Conservation (phyloP, 2,329 filamentous ascomycete genomes). For the Trichocomaceae sp. region DNA sequence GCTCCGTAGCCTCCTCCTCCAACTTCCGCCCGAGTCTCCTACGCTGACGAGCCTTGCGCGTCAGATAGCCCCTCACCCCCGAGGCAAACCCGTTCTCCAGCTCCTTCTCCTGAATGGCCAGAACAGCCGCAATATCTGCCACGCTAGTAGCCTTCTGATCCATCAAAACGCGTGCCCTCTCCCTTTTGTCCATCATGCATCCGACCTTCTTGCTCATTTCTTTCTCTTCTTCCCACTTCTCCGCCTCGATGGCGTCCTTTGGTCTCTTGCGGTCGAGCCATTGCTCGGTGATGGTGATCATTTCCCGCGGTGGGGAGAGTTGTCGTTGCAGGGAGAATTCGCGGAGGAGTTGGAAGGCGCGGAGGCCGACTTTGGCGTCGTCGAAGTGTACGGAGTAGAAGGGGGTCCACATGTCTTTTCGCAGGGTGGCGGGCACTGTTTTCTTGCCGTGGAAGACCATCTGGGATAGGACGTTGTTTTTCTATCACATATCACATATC, state of each 20-base stretch:
- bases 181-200: constrained; percentile 41
- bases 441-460: constrained; percentile 59
- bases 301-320: constrained; percentile 41
- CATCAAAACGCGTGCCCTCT: constrained; percentile 51
- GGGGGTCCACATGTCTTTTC: constrained; percentile 58
- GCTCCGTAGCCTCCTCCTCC: constrained; percentile 20
- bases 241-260: constrained; percentile 31
- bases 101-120: constrained; percentile 43
- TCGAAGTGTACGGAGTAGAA: constrained; percentile 54
- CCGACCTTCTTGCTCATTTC: constrained; percentile 34
- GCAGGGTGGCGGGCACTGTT: constrained; percentile 50
- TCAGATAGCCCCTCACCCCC: constrained; percentile 27
- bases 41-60: constrained; percentile 25
- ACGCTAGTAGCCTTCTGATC: constrained; percentile 58
- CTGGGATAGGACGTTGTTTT: constrained; percentile 49
- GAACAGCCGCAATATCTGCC: constrained; percentile 54
- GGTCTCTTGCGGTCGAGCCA: constrained; percentile 35
- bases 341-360: constrained; percentile 52
- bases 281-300: constrained; percentile 42
- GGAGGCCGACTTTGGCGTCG: constrained; percentile 43
- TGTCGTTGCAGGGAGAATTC: constrained; percentile 57
- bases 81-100: constrained; percentile 26
- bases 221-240: constrained; percentile 36
- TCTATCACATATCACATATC: too few species aligned
- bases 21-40: constrained; percentile 24